These are phyloP conservation scores for Ophiostoma sp. DNA, from an alignment of 2,329 filamentous ascomycete species.

Conservation along the genomic window DNA sequence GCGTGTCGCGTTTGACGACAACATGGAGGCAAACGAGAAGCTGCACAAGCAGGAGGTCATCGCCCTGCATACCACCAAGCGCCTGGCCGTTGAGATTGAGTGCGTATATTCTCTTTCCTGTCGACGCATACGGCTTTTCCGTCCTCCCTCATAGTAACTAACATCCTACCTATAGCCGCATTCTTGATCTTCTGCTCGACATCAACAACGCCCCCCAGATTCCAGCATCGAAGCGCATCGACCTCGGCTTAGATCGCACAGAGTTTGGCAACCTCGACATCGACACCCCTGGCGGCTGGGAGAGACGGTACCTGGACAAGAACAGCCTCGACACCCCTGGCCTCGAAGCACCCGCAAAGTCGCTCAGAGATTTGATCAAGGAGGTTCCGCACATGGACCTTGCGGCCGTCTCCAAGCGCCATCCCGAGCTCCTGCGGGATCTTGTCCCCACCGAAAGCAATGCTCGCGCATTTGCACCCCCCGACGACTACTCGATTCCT, in stretches of 20 bases:
- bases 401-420: conserved; percentile 55
- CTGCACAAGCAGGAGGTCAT: conserved; percentile 77
- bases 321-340: conserved; percentile 82
- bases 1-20: conserved; percentile 70
- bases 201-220: conserved; percentile 82
- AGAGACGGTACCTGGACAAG: conserved; percentile 67
- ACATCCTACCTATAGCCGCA: conserved; percentile 53
- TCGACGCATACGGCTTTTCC: background rate
- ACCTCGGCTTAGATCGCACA: conserved; percentile 51
- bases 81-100: conserved; percentile 90
- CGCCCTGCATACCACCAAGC: conserved; percentile 72
- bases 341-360: conserved; percentile 45
- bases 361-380: conserved; percentile 46
- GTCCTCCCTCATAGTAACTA: conserved; percentile 25
- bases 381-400: conserved; percentile 50
- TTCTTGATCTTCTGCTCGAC: conserved; percentile 83
- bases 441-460: conserved; percentile 40
- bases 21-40: conserved; percentile 74
- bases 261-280: conserved; percentile 62
- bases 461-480: conserved; percentile 26
- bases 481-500: conserved; percentile 4
- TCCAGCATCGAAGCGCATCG: conserved; percentile 66
- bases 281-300: conserved; percentile 56
- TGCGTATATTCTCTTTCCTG: conserved; percentile 42
- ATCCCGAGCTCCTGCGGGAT: conserved; percentile 52